Evolutionary conservation across 148 eudicot genomes (phyloP).

Genomic region (Pharnaceum exiguum): DNA sequence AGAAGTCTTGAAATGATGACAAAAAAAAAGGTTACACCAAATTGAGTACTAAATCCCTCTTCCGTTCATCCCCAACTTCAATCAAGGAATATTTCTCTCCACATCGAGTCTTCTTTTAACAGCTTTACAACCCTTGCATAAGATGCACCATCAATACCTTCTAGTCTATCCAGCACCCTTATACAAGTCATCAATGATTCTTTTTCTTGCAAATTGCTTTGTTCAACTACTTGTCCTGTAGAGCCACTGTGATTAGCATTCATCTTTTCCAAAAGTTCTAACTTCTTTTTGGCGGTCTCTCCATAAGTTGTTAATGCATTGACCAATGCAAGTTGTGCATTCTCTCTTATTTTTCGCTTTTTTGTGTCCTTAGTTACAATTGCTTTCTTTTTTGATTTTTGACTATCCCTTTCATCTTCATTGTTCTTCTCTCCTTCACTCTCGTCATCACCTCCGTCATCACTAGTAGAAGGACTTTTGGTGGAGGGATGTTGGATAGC

Average conservation of each 20-base stretch:
- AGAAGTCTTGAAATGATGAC: too few relatives aligned
- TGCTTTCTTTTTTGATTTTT: neutral
- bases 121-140: neutral
- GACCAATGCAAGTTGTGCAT: neutral
- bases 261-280: neutral
- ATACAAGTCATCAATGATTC: neutral
- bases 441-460: neutral
- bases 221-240: too few relatives aligned
- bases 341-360: neutral
- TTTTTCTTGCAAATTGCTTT: too few relatives aligned
- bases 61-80: neutral
- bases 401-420: neutral
- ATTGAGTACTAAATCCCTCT: neutral
- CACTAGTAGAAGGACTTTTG: constrained; percentile 6
- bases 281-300: neutral
- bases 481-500: constrained; percentile 2
- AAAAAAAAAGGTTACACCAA: too few relatives aligned
- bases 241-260: too few relatives aligned
- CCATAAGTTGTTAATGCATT: neutral
- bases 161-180: neutral
- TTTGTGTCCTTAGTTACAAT: neutral
- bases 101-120: neutral
- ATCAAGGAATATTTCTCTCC: neutral
- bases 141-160: constrained; percentile 7
- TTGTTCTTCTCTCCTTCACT: neutral